Evolutionary conservation across 2,329 filamentous ascomycete species (phyloP), one percentile per base, ranked within the genome.

Genomic region (Ophiosphaerella narmari): DNA sequence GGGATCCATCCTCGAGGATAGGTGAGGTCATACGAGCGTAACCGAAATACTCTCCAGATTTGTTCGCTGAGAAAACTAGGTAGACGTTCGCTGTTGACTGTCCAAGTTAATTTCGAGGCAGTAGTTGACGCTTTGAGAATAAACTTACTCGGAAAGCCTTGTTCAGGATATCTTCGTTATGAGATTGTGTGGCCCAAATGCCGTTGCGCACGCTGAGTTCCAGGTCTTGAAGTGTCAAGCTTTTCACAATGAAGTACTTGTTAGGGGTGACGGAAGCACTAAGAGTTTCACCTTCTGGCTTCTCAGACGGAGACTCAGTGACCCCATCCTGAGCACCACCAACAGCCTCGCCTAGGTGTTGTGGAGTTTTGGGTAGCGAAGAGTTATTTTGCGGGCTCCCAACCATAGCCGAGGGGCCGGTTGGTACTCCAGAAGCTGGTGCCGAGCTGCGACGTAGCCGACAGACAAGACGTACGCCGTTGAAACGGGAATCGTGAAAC

Each of bases 31-130:
- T 97, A 33, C 89, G 86, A 16, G 92, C 93, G 67, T 96, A 97
- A 16, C 93, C 93, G 74, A 94, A 97, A 68, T 97, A 97, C 73
- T 97, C 93, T 11, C 93, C 93, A 0, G 93, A 97, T 67, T 97
- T 97, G 74, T 97, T 97, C 11, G 93, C 93, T 1, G 93, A 97
- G 72, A 97, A 97, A 12, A 97, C 85, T 26, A 97, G 79, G 66
- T 92, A 97, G 1, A 97, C 92, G 64, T 88, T 90, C 45, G 95
- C 90, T 12, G 86, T 84, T 8, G 80, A 78, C 91, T 96, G 51
- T 29, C 35, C 7, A 44, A 35, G 55, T 73, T 48, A 69, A 62
- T 39, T 23, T 36, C 16, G 21, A 16, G 7, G 14, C 4, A 7
- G 16, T 9, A 31, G 2, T n/a, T 5, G 5, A 18, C 18, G 18